Percentiles rank a stretch among this genome's conserved stretches.
Conservation (phyloP, 768 basidiomycete species). For the Kwoniella pini region DNA sequence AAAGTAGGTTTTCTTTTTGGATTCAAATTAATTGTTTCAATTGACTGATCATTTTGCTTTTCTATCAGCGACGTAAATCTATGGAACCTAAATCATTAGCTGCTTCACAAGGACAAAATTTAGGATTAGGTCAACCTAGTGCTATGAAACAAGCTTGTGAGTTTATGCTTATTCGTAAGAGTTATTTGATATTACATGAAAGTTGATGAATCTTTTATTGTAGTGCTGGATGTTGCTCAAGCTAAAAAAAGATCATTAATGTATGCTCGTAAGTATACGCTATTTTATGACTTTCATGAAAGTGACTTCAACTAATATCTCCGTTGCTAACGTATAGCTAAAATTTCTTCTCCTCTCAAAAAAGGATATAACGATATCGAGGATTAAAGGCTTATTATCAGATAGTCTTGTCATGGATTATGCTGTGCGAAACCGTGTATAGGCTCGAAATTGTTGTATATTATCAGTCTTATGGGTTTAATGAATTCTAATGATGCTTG, state of each 20-base stretch:
- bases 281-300: no score
- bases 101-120: not conserved
- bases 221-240: constrained; percentile 31
- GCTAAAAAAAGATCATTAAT: constrained; percentile 41
- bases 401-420: no score
- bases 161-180: constrained; percentile 6
- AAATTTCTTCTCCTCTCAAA: constrained; percentile 50
- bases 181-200: no score
- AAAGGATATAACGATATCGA: constrained; percentile 20
- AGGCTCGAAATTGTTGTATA: no score
- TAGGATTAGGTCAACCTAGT: constrained; percentile 6
- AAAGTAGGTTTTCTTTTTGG: constrained; percentile 40
- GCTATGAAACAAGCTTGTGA: constrained; percentile 10
- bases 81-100: constrained; percentile 51
- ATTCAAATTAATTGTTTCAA: no score
- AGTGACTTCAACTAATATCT: no score
- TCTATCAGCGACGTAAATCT: constrained; percentile 52
- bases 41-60: no score
- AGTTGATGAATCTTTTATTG: no score
- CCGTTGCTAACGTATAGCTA: constrained; percentile 29
- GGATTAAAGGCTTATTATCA: not conserved
- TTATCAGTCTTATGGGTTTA: no score
- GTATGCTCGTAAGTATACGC: constrained; percentile 46
- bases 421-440: no score
- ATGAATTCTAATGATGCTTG: no score